Evolutionary conservation across 2,329 filamentous ascomycete species (phyloP), one percentile per base, ranked within the genome.

Genomic region (Neofusicoccum cordaticola): DNA sequence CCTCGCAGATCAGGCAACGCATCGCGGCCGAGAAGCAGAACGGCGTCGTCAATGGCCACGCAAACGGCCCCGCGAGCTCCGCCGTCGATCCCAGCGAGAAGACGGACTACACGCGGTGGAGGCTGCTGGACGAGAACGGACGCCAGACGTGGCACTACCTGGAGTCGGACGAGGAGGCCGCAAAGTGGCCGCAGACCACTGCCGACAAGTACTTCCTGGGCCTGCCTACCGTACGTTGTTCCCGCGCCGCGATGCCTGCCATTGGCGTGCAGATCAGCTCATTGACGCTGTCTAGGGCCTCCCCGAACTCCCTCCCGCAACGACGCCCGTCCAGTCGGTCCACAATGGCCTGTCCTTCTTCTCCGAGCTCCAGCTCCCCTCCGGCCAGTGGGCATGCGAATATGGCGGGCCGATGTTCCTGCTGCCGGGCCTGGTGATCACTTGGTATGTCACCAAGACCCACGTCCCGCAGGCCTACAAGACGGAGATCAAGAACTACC

Each of bases 361-460:
- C 80, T 91, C 93, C 65, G 86, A 94, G 68, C 85, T 98, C 27
- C 95, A 99, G 76, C 84, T 97, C 1, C 88, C 90, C 13, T 90
- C 92, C 0, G 95, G 95, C 4, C 92, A 97, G 73, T 99, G 95
- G 95, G 95, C 85, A 4, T 98, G 94, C 80, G 95, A 99, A 76
- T 99, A 99, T 80, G 95, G 95, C 63, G 95, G 95, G 0, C 95
- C 95, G 3, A 94, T 97, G 91, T 99, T 99, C 74, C 85, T 98
- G 44, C 83, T 98, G 1, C 92, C 94, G 0, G 92, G 94, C 50
- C 76, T 97, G 22, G 87, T 97, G 67, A 87, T 96, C 69, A 85
- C 90, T 34, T 96, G 92, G 88, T 93, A 96, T 75, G 90, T 90
- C 61, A 98, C 93, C 67, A 88, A 93, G 74, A 97, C 92, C 61